Base-by-base conservation (phyloP, 768 basidiomycete genomes). In the Hypholoma sublateritium region DNA sequence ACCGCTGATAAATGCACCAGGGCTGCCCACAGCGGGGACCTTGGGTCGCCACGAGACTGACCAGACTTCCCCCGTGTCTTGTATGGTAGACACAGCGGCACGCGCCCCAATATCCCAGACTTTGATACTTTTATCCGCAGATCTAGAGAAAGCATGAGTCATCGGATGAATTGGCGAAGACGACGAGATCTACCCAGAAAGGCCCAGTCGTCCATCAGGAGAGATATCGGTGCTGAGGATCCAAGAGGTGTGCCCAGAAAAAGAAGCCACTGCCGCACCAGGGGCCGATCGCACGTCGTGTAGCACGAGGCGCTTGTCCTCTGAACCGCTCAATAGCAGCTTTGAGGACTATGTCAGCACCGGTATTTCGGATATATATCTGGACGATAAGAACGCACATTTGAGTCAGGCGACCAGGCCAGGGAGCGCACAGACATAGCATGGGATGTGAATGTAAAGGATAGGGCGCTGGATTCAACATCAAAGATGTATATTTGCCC, bases 401-500 rank as follows among this genome's bases (percentile, higher is more conserved):
- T 91, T 1, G 89, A 89, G 69, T 97, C 95, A 49, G 85, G 81
- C 9, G 93, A 94, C 95, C 95, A 98, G 7, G 90, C 82, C 3
- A 97, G 70, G 0, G 90, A 88, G 36, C 95, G 87, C 7, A 95
- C 92, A 45, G 87, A 82, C 87, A 94, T 93, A 9, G 92, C 93
- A 69, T 98, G 95, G 2, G 92, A 91, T 4, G 87, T 85, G 71
- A 87, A 95, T 2, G 88, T 91, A 3, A 84, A 77, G 0, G 80
- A 72, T 43, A 96, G 72, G 6, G 85, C 71, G 57, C 76, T 77
- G 2, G 88, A 80, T 67, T 90, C 88, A 37, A 89, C 69, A 69
- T 96, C 94, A 59, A 95, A 89, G 43, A 98, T 77, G 69, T 84
- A 91, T 53, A 96, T 88, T 64, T 93, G 89, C n/a, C 95, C 95